Evolutionary conservation across 225 moss, liverwort and hornwort species (phyloP), one percentile per base, ranked within the genome.

Genomic region (Polytrichum formosum): DNA sequence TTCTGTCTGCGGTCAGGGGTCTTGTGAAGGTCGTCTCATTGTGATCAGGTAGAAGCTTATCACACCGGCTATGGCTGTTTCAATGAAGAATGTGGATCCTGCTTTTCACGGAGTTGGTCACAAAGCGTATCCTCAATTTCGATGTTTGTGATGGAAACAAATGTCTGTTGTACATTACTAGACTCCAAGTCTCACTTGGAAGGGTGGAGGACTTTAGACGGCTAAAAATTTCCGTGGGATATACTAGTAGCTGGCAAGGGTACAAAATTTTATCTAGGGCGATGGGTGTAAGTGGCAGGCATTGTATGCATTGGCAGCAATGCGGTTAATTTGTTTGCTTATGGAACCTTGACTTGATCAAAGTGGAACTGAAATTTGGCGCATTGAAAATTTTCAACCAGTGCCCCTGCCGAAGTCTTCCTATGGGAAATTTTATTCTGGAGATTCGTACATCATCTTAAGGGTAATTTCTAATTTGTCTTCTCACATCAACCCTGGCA

Each of bases 401-500:
- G 85, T 84, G 16, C 67, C 70, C 28, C 22, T 85, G 46, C 75
- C 88, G 20, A 80, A 77, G 56, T 77, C 79, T 63, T 79, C 84
- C 69, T 46, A 80, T 28, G 88, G 88, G 9, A 85, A 80, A 65
- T 85, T 88, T 56, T 78, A 82, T 64, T 64, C 85, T 10, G 84
- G 84, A 77, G 88, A 88, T 70, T 88, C 84, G 18, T 88, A 88
- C 53, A 82, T 88, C 70, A 72, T 85, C 67, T 67, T 88, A 72
- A 74, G 79, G 80, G 85, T 85, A 74, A 80, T 63, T 20, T 16
- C 1, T 28, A 5, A 58, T 23, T 21, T 58, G 23, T n/a, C 21
- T 58, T 58, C 22, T 20, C 58, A 22, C 13, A 16, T 46, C 46
- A 46, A 46, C 46, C 46, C 46, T 13, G 13, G 3, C 46, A 46